phyloP scores from a whole-genome alignment of 2,329 filamentous ascomycete genomes.

The Talaromyces sp. region DNA sequence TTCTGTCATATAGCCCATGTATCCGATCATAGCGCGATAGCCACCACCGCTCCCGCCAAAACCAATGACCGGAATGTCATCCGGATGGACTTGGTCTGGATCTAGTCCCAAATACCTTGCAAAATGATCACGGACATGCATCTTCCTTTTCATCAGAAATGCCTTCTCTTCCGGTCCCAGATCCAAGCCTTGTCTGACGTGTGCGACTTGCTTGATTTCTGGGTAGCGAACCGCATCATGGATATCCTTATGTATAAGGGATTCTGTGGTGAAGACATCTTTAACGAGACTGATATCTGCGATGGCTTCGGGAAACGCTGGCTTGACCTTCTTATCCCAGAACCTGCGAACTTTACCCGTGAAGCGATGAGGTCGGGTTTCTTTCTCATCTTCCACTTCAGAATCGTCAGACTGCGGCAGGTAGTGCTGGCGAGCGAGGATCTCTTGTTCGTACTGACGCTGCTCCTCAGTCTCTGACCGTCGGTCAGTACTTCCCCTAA shows the following conservation, averaged over 20 bases:
- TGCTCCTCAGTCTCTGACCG: conserved; percentile 15
- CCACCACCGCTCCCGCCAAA: conserved; percentile 17
- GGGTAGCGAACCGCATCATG: conserved; percentile 11
- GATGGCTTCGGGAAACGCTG: conserved; percentile 17
- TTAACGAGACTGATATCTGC: conserved; percentile 17
- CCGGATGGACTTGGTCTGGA: conserved; percentile 14
- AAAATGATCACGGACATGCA: conserved; percentile 9
- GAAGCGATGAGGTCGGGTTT: not conserved
- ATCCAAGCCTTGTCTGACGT: conserved; percentile 9
- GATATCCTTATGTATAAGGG: conserved; percentile 8
- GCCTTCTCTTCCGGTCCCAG: conserved; percentile 11
- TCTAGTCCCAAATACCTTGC: conserved; percentile 14
- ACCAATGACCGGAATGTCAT: conserved; percentile 16
- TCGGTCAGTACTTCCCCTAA: not conserved
- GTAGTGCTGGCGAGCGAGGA: conserved; percentile 10
- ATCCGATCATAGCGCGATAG: conserved; percentile 17
- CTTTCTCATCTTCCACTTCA: conserved; percentile 12
- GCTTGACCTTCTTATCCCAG: conserved; percentile 18
- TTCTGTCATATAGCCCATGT: conserved; percentile 15
- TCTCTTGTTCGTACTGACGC: conserved; percentile 16
- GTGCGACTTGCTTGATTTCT: conserved; percentile 12
- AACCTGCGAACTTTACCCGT: not conserved
- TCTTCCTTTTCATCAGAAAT: conserved; percentile 13
- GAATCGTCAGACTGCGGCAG: conserved; percentile 2
- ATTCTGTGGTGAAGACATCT: conserved; percentile 18